These are phyloP conservation scores for Dendrocalamus latiflorus DNA, from an alignment of 202 grass and related monocot species.

Conservation along the genomic window DNA sequence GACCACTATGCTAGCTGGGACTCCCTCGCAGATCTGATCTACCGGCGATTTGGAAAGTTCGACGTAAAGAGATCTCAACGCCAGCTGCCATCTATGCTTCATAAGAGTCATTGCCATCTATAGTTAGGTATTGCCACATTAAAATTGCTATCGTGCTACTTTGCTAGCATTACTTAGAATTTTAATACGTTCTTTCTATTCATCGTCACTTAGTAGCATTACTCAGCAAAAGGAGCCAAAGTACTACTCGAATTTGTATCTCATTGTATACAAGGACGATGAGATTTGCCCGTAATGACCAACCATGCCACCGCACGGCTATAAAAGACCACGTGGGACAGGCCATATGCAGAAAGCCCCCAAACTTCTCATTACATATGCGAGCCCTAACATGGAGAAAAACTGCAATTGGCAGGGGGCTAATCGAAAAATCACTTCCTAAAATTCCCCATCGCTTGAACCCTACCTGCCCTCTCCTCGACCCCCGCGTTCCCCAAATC, in stretches of 20 bases:
- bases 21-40: no score
- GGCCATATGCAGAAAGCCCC: neutral
- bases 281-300: neutral
- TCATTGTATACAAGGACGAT: no score
- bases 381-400: neutral
- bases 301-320: neutral
- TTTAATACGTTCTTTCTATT: no score
- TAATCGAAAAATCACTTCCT: neutral
- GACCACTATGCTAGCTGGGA: no score
- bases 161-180: no score
- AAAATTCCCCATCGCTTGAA: slow-evolving; percentile 43
- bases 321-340: neutral
- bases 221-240: neutral
- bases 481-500: slow-evolving; percentile 31
- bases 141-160: no score
- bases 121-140: no score
- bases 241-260: neutral
- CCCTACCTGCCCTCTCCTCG: slow-evolving; percentile 29
- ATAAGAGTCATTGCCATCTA: no score
- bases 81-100: no score
- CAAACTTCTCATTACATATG: neutral
- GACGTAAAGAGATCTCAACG: no score
- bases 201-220: no score
- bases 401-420: neutral
- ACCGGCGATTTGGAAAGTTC: no score